Evolutionary conservation across 23 red algal species (phyloP), one percentile per base, ranked within the genome.

Genomic region (Gracilaria vermiculophylla): DNA sequence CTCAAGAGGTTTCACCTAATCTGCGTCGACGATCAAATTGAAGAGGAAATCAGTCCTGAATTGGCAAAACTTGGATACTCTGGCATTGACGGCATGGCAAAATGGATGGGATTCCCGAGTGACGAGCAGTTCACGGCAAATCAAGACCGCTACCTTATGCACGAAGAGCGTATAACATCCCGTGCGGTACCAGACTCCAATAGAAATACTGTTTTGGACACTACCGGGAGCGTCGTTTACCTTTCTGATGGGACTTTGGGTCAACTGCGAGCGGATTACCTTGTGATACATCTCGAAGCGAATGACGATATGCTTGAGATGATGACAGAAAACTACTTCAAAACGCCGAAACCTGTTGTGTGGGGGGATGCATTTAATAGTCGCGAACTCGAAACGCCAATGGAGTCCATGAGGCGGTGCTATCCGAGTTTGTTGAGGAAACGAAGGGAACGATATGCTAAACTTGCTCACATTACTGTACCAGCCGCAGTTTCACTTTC

Each of bases 101-200:
- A 89, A 45, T 99, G 97, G 97, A 99, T 99, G 97, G 97, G 97
- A 48, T 96, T 91, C 48, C 97, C 97, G 40, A 93, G 36, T 31
- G 92, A 99, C 37, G 34, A 78, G 25, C 90, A 57, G n/a, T 95
- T 95, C 65, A 34, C 48, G 19, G 76, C 74, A 40, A 91, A 86
- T 44, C 79, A 95, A 87, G 57, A 0, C 35, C 40, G 65, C 10
- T 99, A 99, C 72, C 74, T 99, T 27, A 32, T 82, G n/a, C 69
- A 91, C 44, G 97, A 99, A 47, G 94, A 95, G 64, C 24, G 61
- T 44, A 79, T 99, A 39, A 99, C 97, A 37, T 67, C 51, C 50
- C 49, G 20, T 19, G 89, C 91, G 20, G 33, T 17, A 43, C 76
- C 69, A 17, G 45, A 37, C 1, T 17, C 28, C 7, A 43, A 57